phyloP scores from a whole-genome alignment of 2,329 filamentous ascomycete genomes.

The Pyricularia sp. region DNA sequence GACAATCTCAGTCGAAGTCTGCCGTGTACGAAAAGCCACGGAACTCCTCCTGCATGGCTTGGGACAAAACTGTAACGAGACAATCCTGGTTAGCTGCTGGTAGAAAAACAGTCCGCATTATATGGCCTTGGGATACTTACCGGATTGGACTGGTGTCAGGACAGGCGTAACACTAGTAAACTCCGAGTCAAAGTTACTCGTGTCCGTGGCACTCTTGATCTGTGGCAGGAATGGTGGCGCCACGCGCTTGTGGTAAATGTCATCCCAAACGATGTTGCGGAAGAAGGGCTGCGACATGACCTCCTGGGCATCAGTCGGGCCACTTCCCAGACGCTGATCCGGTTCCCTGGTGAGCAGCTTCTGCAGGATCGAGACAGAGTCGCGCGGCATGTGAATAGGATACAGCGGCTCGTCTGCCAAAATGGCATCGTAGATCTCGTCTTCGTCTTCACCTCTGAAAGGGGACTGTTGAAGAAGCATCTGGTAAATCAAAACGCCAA shows the following conservation, averaged over 20 bases:
- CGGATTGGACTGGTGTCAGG: conserved; percentile 91
- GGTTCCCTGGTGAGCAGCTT: conserved; percentile 95
- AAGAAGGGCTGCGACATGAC: conserved; percentile 99
- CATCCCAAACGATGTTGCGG: conserved; percentile 95
- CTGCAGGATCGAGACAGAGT: conserved; percentile 94
- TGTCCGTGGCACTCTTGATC: conserved; percentile 89
- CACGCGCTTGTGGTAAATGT: conserved; percentile 93
- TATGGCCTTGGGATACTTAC: conserved; percentile 48
- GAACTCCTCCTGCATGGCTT: conserved; percentile 99
- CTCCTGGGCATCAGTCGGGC: conserved; percentile 94
- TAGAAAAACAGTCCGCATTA: background rate
- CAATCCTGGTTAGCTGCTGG: conserved; percentile 23
- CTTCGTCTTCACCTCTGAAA: conserved; percentile 97
- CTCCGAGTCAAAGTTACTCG: conserved; percentile 98
- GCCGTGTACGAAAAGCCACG: conserved; percentile 95
- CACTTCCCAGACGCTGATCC: conserved; percentile 83
- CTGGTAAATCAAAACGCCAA: conserved; percentile 97
- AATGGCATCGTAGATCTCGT: conserved; percentile 98
- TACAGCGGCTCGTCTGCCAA: conserved; percentile 95
- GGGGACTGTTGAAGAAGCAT: conserved; percentile 99
- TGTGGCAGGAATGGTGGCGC: conserved; percentile 80
- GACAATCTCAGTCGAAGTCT: conserved; percentile 60
- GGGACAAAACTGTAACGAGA: conserved; percentile 66
- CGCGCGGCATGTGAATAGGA: conserved; percentile 96
- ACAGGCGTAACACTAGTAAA: conserved; percentile 98